Evolutionary conservation across 441 rosid genomes (phyloP).

Genomic region (Euphorbia corollata): DNA sequence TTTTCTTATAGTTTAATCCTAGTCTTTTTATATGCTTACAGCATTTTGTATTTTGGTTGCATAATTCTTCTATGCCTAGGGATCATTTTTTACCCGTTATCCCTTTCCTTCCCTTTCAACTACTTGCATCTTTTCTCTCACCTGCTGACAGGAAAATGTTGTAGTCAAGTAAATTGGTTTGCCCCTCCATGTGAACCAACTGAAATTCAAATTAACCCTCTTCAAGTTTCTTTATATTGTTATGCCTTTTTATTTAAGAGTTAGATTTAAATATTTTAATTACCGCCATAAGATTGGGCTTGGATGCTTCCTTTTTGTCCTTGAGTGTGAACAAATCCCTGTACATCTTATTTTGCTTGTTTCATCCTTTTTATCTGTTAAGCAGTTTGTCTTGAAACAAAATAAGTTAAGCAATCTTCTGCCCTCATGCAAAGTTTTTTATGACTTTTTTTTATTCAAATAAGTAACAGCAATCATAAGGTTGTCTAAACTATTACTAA

Average conservation of each 20-base stretch:
- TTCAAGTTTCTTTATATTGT: neutral
- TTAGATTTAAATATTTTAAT: neutral
- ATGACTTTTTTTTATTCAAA: neutral
- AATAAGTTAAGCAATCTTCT: slow-evolving; percentile 6
- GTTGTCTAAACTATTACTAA: neutral
- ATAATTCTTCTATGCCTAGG: neutral
- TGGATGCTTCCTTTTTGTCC: neutral
- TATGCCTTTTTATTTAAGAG: neutral
- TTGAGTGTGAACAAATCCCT: neutral
- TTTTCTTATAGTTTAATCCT: slow-evolving; percentile 1
- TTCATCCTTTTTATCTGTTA: neutral
- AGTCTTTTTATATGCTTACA: slow-evolving; percentile 5
- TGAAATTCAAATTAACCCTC: neutral
- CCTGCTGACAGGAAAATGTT: neutral
- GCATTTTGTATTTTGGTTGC: slow-evolving; percentile 3
- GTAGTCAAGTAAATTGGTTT: slow-evolving; percentile 4
- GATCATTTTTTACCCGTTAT: neutral
- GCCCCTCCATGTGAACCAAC: neutral
- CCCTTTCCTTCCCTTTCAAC: neutral
- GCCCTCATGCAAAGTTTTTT: neutral
- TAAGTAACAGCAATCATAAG: neutral
- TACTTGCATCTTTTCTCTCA: neutral
- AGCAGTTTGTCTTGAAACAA: neutral
- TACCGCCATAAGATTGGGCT: neutral
- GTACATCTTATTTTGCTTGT: neutral